phyloP scores from a whole-genome alignment of 1,139 yeast species.

The Taiozyma sp. region DNA sequence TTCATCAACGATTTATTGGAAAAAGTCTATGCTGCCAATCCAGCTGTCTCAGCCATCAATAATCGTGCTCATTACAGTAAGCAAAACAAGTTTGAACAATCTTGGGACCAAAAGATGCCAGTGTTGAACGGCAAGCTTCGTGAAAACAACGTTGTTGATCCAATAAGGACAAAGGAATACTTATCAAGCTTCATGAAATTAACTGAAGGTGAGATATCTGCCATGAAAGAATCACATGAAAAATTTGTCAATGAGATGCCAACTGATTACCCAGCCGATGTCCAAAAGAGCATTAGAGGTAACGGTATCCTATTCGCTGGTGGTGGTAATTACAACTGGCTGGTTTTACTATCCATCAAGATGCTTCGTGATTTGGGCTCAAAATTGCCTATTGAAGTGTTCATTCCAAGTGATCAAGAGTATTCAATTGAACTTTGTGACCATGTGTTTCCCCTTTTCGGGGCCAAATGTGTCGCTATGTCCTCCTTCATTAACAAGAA shows the following conservation, averaged over 20 bases:
- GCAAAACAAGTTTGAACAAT: slow-evolving; percentile 8
- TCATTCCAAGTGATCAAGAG: slow-evolving; percentile 62
- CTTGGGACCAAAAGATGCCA: slow-evolving; percentile 19
- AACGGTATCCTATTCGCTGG: slow-evolving; percentile 80
- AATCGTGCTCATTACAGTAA: slow-evolving; percentile 19
- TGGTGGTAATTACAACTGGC: slow-evolving; percentile 74
- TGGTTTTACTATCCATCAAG: slow-evolving; percentile 60
- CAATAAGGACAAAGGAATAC: slow-evolving; percentile 21
- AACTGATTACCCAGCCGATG: slow-evolving; percentile 12
- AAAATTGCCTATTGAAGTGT: slow-evolving; percentile 69
- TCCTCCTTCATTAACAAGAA: slow-evolving; percentile 47
- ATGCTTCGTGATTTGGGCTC: slow-evolving; percentile 62
- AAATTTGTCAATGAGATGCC: slow-evolving; percentile 17
- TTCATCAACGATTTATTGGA: slow-evolving; percentile 15
- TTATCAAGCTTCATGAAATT: slow-evolving; percentile 15
- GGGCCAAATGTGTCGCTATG: slow-evolving; percentile 66
- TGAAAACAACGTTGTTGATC: slow-evolving; percentile 19
- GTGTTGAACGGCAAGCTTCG: slow-evolving; percentile 20
- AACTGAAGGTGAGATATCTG: slow-evolving; percentile 9
- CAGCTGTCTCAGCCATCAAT: slow-evolving; percentile 15
- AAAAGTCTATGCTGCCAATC: slow-evolving; percentile 12
- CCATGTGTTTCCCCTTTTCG: slow-evolving; percentile 55
- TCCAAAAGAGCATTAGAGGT: slow-evolving; percentile 34
- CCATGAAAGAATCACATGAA: slow-evolving; percentile 17
- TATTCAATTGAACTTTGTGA: slow-evolving; percentile 68